Percentiles rank a stretch among this genome's conserved stretches.
phyloP scores from a whole-genome alignment of 2,329 filamentous ascomycete species.

The Calonectria fujianensis region DNA sequence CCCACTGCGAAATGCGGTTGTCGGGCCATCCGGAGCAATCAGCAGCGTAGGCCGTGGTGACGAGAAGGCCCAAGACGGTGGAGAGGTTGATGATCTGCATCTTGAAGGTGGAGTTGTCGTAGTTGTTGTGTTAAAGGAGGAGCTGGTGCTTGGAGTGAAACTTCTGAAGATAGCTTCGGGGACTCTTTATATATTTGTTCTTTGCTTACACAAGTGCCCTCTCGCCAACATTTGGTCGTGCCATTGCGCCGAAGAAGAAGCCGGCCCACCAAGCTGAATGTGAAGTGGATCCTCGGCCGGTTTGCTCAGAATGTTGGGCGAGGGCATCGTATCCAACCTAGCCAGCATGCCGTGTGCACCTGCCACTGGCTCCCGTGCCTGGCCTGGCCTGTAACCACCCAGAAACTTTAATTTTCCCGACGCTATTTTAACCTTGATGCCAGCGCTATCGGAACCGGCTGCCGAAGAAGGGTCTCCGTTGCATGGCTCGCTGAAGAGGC shows the following conservation, averaged over 20 bases:
- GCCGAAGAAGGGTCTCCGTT: background rate
- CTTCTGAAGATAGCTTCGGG: background rate
- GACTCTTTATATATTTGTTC: conserved; percentile 1
- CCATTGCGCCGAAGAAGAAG: background rate
- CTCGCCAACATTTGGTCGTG: background rate
- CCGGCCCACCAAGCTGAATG: background rate
- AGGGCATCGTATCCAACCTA: background rate
- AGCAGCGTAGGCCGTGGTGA: conserved; percentile 32
- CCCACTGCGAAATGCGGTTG: conserved; percentile 19
- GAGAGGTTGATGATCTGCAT: conserved; percentile 43
- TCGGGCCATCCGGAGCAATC: conserved; percentile 38
- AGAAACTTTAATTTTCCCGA: too few relatives aligned
- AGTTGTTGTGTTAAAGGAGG: background rate
- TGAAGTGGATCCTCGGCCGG: background rate
- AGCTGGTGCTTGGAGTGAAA: background rate
- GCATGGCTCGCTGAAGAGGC: background rate
- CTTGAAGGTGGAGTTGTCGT: background rate
- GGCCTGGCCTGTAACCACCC: background rate
- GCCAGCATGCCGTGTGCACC: background rate
- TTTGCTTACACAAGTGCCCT: background rate
- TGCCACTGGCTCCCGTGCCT: background rate
- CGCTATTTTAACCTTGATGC: background rate
- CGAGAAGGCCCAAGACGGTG: conserved; percentile 20
- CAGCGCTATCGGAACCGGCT: background rate
- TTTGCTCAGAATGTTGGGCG: background rate